These are phyloP conservation scores for Friedmanniomyces endolithicus DNA, from an alignment of 495 filamentous ascomycete species.

Conservation along the genomic window DNA sequence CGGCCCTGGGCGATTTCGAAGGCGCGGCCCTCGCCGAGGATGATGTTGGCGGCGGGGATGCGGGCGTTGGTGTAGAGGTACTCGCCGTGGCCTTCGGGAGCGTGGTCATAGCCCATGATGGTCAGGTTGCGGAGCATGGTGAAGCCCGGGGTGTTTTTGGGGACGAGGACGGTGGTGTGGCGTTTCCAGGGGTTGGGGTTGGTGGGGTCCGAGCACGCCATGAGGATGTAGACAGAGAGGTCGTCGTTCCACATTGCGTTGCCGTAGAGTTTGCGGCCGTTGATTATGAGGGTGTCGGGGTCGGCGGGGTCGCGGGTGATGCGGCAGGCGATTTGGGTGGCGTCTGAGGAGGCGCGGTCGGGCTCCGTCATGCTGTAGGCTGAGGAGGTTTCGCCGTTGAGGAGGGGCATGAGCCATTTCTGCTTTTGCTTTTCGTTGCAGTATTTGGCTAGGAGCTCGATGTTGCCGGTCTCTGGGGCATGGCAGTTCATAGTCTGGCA, in stretches of 20 bases:
- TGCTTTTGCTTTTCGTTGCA: conserved; percentile 33
- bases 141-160: conserved; percentile 27
- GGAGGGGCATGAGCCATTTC: conserved; percentile 32
- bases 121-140: conserved; percentile 31
- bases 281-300: conserved; percentile 30
- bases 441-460: conserved; percentile 35
- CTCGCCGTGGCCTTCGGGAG: conserved; percentile 34
- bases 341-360: conserved; percentile 32
- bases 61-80: conserved; percentile 33
- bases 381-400: conserved; percentile 29
- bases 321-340: conserved; percentile 29
- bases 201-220: conserved; percentile 32
- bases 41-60: conserved; percentile 31
- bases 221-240: conserved; percentile 32
- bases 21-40: conserved; percentile 33
- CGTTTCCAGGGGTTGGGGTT: conserved; percentile 31
- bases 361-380: conserved; percentile 36
- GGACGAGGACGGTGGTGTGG: conserved; percentile 32
- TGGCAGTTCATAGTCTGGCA: conserved; percentile 34
- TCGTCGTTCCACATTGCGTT: conserved; percentile 31
- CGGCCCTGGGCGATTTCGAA: conserved; percentile 36
- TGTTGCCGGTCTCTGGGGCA: conserved; percentile 35
- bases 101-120: conserved; percentile 34
- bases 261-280: conserved; percentile 34
- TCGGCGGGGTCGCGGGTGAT: conserved; percentile 24